phyloP scores from a whole-genome alignment of 306 rosid species.

The Gynostemma pentaphyllum region DNA sequence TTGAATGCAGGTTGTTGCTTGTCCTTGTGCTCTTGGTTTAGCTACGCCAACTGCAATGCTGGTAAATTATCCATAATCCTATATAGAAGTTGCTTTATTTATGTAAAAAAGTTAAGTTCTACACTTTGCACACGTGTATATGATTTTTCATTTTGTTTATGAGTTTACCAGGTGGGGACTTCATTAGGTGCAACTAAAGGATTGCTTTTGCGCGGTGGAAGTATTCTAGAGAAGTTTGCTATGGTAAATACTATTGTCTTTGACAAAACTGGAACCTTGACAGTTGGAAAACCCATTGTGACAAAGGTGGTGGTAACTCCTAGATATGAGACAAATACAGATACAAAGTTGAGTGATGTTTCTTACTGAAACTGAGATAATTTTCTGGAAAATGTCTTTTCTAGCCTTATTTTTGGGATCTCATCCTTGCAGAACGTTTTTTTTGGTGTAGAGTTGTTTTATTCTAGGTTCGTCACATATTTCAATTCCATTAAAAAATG shows the following conservation, averaged over 20 bases:
- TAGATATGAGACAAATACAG: slow-evolving; percentile 24
- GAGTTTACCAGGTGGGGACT: slow-evolving; percentile 72
- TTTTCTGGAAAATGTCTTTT: background rate
- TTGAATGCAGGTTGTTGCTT: slow-evolving; percentile 75
- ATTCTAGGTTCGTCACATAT: no score
- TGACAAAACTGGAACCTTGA: slow-evolving; percentile 96
- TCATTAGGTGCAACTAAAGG: slow-evolving; percentile 92
- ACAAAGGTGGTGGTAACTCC: slow-evolving; percentile 56
- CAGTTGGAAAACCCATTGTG: slow-evolving; percentile 86
- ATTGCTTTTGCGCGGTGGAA: slow-evolving; percentile 89
- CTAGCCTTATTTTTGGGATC: background rate
- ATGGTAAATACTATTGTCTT: slow-evolving; percentile 74
- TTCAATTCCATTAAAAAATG: no score
- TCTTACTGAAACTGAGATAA: background rate
- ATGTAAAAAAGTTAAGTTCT: background rate
- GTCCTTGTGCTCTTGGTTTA: slow-evolving; percentile 98
- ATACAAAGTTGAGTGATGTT: slow-evolving; percentile 33
- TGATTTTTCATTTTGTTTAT: background rate
- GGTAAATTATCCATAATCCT: slow-evolving; percentile 55
- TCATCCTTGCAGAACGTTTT: background rate
- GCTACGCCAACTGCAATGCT: slow-evolving; percentile 99
- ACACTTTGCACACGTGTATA: background rate
- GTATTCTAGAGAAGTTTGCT: slow-evolving; percentile 79
- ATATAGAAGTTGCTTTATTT: slow-evolving; percentile 1
- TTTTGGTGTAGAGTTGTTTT: background rate